These are phyloP conservation scores for Ceratobasidium papillatum DNA, from an alignment of 1,284 basidiomycete species.

Conservation along the genomic window DNA sequence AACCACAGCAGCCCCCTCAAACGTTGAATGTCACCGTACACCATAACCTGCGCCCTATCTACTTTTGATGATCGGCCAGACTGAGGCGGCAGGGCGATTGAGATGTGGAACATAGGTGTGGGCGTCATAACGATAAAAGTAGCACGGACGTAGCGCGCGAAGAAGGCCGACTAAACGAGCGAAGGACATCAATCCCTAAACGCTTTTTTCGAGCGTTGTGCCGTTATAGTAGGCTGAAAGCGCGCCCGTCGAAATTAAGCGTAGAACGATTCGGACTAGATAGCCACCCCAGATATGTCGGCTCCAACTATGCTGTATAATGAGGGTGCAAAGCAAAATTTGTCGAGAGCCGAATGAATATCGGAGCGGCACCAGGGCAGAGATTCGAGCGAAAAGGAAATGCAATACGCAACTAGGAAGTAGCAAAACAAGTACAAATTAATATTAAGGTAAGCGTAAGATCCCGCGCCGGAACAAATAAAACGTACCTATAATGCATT, in stretches of 20 bases:
- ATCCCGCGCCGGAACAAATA: constrained; percentile 7
- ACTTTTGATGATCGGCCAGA: constrained; percentile 19
- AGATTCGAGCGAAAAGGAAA: too few relatives aligned
- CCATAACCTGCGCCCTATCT: background rate
- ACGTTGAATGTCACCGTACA: background rate
- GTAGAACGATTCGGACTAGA: background rate
- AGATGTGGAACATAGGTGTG: constrained; percentile 4
- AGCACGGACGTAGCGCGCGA: background rate
- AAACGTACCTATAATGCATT: constrained; percentile 4
- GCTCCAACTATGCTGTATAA: background rate
- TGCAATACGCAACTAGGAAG: background rate
- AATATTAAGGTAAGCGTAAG: background rate
- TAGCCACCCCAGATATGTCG: background rate
- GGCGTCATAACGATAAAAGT: background rate
- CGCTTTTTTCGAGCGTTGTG: background rate
- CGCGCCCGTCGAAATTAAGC: background rate
- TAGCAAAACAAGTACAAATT: background rate
- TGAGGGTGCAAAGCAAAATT: background rate
- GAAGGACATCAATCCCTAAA: constrained; percentile 9
- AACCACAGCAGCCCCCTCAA: background rate
- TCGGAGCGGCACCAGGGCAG: too few relatives aligned
- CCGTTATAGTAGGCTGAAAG: background rate
- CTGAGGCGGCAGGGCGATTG: constrained; percentile 14
- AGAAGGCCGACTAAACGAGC: background rate
- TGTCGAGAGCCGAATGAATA: too few relatives aligned